A percentile compares a stretch with the other conserved stretches of the same genome.
Conservation (phyloP, 2,329 filamentous ascomycete genomes). For the Byssochlamys sp. region DNA sequence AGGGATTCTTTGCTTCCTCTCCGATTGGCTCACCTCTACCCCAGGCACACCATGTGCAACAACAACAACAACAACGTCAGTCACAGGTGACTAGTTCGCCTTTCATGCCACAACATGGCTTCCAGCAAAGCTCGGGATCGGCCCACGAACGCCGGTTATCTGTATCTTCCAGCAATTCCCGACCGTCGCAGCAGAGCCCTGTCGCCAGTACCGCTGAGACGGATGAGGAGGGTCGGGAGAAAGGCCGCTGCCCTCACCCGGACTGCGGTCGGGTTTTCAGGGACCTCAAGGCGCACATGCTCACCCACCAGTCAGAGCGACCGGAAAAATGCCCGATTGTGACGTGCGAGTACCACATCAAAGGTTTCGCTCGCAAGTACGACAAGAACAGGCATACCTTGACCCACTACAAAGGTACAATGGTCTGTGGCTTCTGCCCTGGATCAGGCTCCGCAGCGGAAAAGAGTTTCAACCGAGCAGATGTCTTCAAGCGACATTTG, state of each 20-base stretch:
- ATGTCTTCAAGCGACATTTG: conserved; percentile 90
- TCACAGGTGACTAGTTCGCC: conserved; percentile 46
- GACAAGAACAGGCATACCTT: conserved; percentile 92
- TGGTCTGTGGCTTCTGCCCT: conserved; percentile 92
- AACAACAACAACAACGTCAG: conserved; percentile 13
- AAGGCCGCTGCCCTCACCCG: conserved; percentile 66
- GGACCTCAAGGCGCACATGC: conserved; percentile 85
- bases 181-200: conserved; percentile 50
- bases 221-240: conserved; percentile 53
- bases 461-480: conserved; percentile 90
- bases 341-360: conserved; percentile 82
- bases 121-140: conserved; percentile 43
- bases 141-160: conserved; percentile 54
- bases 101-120: conserved; percentile 49
- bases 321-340: conserved; percentile 90
- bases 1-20: conserved; percentile 24
- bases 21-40: conserved; percentile 27
- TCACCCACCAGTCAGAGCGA: conserved; percentile 82
- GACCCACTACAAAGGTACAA: conserved; percentile 93
- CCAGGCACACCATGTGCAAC: conserved; percentile 19
- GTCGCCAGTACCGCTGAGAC: conserved; percentile 52
- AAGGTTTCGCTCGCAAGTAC: conserved; percentile 90
- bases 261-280: conserved; percentile 83
- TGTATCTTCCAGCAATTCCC: conserved; percentile 60
- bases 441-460: conserved; percentile 79